Base-by-base conservation (phyloP, 495 filamentous ascomycete genomes). In the Hyaloscypha variabilis region DNA sequence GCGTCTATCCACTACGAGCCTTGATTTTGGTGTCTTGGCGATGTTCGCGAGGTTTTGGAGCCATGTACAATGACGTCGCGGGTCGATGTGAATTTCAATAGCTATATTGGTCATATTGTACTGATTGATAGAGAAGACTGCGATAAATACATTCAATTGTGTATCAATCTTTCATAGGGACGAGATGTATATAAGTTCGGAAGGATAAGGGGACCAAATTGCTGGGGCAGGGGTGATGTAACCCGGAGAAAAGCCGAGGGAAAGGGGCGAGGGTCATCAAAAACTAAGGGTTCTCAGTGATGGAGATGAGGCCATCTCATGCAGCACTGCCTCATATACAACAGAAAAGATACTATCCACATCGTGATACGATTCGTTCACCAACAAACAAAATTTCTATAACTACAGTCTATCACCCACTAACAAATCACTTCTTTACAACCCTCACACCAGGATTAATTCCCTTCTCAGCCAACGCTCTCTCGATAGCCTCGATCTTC, bases 401-500 rank as follows among this genome's bases (percentile, higher is more conserved):
- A 55, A 42, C 4, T 63, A 63, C 60, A 55, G 25, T 63, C 60
- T 63, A 63, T 63, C 8, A 13, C 60, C 42, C 50, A 54, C 17
- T 63, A 63, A 36, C 14, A 30, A 54, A 10, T 19, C 6, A 46
- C 39, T 46, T 46, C 39, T 17, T 8, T 17, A 46, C 39, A 19
- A 46, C 19, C 39, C 39, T 46, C 39, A 17, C 19, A 17, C 39
- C 39, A 11, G 39, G 39, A 46, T 46, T 46, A 17, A 46, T 46
- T 17, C 39, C 39, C 36, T 57, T 66, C 58, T 55, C 58, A 17
- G 61, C 58, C 31, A 83, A 46, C 65, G 77, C 77, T 66, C 74
- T 70, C 74, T 86, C 83, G 62, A 85, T 78, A 65, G 80, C 82
- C n/a, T 70, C 78, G 30, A 86, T 74, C 71, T 80, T 59, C 64